phyloP scores from a whole-genome alignment of 768 basidiomycete species.

The Suillus occidentalis region DNA sequence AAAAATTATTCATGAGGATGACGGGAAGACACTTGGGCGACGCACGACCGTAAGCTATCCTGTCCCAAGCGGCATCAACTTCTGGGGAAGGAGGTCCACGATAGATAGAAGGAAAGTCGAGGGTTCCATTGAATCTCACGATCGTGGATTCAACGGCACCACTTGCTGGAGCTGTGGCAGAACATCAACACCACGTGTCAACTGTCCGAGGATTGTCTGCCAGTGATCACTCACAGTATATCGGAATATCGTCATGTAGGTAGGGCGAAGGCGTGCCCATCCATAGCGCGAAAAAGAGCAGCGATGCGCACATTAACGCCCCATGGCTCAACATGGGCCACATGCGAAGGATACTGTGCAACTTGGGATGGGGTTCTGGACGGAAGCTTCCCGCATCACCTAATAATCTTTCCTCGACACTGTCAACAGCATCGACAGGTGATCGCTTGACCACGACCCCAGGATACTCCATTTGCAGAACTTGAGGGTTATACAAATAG shows the following conservation, averaged over 20 bases:
- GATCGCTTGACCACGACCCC: neutral
- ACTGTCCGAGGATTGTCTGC: neutral
- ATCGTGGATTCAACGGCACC: constrained; percentile 7
- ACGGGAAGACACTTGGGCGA: no score
- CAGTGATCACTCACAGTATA: neutral
- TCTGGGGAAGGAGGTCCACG: neutral
- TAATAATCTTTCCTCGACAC: neutral
- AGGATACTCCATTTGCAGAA: neutral
- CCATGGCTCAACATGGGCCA: neutral
- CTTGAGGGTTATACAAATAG: neutral
- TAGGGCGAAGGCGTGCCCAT: neutral
- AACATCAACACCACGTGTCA: neutral
- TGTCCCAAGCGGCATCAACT: constrained; percentile 11
- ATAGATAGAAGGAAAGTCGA: constrained; percentile 10
- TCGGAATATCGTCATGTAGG: neutral
- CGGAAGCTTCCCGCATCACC: neutral
- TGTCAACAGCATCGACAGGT: neutral
- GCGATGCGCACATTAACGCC: neutral
- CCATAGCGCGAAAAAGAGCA: constrained; percentile 12
- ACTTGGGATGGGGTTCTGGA: neutral
- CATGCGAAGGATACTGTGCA: neutral
- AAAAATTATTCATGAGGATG: neutral
- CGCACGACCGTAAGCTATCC: neutral
- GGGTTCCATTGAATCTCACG: constrained; percentile 7
- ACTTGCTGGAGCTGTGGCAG: constrained; percentile 9